phyloP scores from a whole-genome alignment of 345 rosid species.

The Acer negundo region DNA sequence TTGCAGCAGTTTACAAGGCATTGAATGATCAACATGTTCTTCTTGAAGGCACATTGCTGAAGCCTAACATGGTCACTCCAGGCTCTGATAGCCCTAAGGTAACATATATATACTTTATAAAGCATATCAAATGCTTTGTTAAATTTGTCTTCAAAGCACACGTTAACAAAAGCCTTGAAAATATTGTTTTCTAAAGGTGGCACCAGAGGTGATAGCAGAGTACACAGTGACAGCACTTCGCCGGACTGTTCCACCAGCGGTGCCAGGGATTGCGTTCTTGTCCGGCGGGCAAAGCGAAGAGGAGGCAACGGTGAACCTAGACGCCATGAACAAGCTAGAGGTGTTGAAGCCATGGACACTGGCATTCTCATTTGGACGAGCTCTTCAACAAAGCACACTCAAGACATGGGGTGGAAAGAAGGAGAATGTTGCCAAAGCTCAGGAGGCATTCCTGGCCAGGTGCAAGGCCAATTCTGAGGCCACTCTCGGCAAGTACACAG shows the following conservation, averaged over 20 bases:
- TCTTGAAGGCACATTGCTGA: conserved; percentile 92
- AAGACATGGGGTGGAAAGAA: conserved; percentile 88
- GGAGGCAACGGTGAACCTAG: conserved; percentile 76
- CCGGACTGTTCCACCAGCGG: conserved; percentile 87
- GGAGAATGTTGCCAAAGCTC: conserved; percentile 74
- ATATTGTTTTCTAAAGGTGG: conserved; percentile 35
- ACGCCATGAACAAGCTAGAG: conserved; percentile 86
- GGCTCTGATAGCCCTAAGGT: conserved; percentile 93
- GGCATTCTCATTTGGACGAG: conserved; percentile 94
- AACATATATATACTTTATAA: not conserved
- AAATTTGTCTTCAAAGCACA: not conserved
- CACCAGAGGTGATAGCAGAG: conserved; percentile 71
- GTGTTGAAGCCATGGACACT: conserved; percentile 90
- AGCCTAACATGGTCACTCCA: conserved; percentile 98
- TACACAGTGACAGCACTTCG: conserved; percentile 76
- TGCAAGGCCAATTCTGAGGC: conserved; percentile 91
- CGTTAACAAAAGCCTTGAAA: not conserved
- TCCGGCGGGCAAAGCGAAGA: conserved; percentile 96
- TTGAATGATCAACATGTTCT: conserved; percentile 92
- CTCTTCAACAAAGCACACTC: conserved; percentile 91
- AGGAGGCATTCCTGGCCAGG: conserved; percentile 64
- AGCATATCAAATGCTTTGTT: not conserved
- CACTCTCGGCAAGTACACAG: conserved; percentile 68
- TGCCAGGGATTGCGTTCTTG: conserved; percentile 85
- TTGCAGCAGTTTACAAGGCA: conserved; percentile 92